phyloP scores from a whole-genome alignment of 495 filamentous ascomycete genomes.

The Talaromyces wortmannii region DNA sequence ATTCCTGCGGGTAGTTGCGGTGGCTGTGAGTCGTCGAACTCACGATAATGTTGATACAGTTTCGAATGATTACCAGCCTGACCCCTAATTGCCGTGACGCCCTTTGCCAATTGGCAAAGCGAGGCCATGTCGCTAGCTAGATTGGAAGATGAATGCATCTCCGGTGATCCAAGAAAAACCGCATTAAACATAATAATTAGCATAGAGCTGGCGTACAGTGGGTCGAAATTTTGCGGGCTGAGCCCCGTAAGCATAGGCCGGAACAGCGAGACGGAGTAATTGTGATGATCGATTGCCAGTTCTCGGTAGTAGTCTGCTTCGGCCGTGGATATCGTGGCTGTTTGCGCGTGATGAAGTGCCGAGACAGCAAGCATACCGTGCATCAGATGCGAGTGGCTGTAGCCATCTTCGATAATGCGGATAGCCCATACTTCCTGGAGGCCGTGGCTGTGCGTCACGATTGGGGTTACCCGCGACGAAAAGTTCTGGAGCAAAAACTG shows the following conservation, averaged over 20 bases:
- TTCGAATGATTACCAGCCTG: not conserved
- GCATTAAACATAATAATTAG: not conserved
- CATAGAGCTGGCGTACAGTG: not conserved
- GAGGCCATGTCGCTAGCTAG: not conserved
- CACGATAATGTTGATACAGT: not conserved
- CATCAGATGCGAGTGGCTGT: not conserved
- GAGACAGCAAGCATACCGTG: constrained; percentile 2
- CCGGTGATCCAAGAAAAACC: not conserved
- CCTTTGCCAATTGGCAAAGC: not conserved
- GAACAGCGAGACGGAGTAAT: not conserved
- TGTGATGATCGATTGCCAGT: not conserved
- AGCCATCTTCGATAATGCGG: not conserved
- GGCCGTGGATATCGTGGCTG: not conserved
- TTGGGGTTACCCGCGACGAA: not conserved
- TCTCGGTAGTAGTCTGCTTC: not conserved
- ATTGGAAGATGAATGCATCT: not conserved
- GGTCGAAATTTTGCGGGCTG: not conserved
- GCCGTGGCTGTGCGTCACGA: not conserved
- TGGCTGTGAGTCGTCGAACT: not conserved
- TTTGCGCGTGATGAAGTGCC: constrained; percentile 1
- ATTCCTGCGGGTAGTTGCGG: not conserved
- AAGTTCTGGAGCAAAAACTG: not conserved
- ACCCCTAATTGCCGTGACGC: not conserved
- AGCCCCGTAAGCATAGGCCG: not conserved
- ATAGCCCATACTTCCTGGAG: not conserved